phyloP scores from a whole-genome alignment of 768 basidiomycete genomes.

The Paxillus ammoniavirescens region DNA sequence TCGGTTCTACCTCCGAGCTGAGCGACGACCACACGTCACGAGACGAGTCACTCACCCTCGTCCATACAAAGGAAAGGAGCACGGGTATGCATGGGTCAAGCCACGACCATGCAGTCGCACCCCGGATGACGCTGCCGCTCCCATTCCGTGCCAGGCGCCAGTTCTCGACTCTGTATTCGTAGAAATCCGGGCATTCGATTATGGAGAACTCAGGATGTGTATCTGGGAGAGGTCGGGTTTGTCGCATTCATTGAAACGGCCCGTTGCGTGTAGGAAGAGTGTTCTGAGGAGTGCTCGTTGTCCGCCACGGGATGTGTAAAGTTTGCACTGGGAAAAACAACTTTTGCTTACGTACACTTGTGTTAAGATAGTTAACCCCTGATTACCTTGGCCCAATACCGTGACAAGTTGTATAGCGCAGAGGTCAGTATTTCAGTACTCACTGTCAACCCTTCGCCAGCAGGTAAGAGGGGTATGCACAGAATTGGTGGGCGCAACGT shows the following conservation, averaged over 20 bases:
- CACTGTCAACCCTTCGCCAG: too few relatives aligned
- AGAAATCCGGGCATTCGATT: slow-evolving; percentile 42
- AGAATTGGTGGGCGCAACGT: too few relatives aligned
- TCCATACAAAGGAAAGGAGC: slow-evolving; percentile 34
- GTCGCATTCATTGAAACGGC: slow-evolving; percentile 34
- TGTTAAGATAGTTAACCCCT: too few relatives aligned
- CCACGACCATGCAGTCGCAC: slow-evolving; percentile 35
- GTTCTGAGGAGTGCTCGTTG: too few relatives aligned
- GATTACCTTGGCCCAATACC: too few relatives aligned
- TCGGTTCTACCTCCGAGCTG: slow-evolving; percentile 14
- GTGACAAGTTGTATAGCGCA: too few relatives aligned
- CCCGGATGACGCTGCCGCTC: slow-evolving; percentile 30
- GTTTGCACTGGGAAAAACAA: too few relatives aligned
- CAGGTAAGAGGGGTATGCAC: too few relatives aligned
- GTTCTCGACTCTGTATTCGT: slow-evolving; percentile 62
- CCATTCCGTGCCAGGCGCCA: slow-evolving; percentile 45
- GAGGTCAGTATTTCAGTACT: too few relatives aligned
- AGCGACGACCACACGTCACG: background rate
- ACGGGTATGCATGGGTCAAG: slow-evolving; percentile 35
- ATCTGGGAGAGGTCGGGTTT: slow-evolving; percentile 35
- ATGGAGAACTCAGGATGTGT: slow-evolving; percentile 54
- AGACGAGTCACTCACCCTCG: slow-evolving; percentile 20
- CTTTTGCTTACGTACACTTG: too few relatives aligned
- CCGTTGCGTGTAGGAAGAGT: background rate
- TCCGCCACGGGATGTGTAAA: too few relatives aligned